Evolutionary conservation across 345 rosid species (phyloP).

Genomic region (Triadica sebifera): DNA sequence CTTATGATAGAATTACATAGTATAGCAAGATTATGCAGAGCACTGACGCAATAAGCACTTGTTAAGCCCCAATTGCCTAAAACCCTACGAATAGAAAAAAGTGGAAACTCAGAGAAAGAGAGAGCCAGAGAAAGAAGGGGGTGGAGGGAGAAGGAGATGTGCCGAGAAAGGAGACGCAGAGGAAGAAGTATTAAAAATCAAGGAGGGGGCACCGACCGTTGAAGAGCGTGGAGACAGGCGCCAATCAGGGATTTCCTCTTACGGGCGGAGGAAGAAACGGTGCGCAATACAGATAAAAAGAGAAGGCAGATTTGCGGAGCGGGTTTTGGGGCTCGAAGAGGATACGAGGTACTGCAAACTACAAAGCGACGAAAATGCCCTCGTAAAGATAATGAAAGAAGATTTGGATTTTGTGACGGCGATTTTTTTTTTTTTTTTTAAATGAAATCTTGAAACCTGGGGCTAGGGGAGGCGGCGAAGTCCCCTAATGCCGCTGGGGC

Average conservation of each 20-base stretch:
- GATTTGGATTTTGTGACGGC: too few relatives aligned
- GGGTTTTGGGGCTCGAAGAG: background rate
- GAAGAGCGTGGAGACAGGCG: conserved; percentile 33
- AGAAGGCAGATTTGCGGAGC: background rate
- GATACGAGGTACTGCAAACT: background rate
- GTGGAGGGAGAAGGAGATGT: too few relatives aligned
- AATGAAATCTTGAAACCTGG: too few relatives aligned
- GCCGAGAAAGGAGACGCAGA: background rate
- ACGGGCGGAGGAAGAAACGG: background rate
- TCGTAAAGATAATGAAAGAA: background rate
- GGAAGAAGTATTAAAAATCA: background rate
- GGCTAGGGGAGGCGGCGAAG: too few relatives aligned
- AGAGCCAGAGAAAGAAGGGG: too few relatives aligned
- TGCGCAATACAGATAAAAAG: background rate
- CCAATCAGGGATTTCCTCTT: background rate
- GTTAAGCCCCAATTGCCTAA: conserved; percentile 11
- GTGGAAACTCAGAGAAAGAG: background rate
- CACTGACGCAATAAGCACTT: background rate
- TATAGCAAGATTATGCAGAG: background rate
- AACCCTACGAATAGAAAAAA: conserved; percentile 25
- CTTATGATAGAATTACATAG: conserved; percentile 32
- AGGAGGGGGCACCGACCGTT: conserved; percentile 5
- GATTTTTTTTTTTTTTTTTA: too few relatives aligned
- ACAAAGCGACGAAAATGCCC: background rate
- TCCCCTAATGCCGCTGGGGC: too few relatives aligned